phyloP scores from a whole-genome alignment of 176 grass and related monocot species.

The Themeda triandra region DNA sequence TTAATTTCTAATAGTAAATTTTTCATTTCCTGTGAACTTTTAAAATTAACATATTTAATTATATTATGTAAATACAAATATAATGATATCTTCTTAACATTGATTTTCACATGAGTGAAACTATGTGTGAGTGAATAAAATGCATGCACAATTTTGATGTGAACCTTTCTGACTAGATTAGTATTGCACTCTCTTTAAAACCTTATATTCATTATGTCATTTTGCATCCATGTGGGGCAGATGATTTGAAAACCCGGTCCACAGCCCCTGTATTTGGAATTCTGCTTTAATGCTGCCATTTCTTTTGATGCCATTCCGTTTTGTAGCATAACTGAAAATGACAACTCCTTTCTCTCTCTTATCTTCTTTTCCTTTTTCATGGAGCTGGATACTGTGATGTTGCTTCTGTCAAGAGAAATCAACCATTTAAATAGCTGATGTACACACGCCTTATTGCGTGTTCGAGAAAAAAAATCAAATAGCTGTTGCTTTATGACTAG shows the following conservation, averaged over 20 bases:
- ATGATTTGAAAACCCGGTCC: background rate
- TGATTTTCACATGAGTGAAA: background rate
- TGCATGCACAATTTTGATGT: background rate
- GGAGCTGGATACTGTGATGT: slow-evolving; percentile 17
- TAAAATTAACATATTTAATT: background rate
- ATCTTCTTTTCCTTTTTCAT: slow-evolving; percentile 32
- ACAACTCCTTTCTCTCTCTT: slow-evolving; percentile 36
- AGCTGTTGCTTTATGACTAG: background rate
- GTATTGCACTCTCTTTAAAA: background rate
- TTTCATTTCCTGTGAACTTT: background rate
- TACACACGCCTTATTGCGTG: background rate
- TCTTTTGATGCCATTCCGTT: slow-evolving; percentile 25
- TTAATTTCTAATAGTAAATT: background rate
- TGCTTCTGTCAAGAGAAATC: slow-evolving; percentile 35
- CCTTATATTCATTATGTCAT: slow-evolving; percentile 4
- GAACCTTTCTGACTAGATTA: background rate
- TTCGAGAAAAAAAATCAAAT: background rate
- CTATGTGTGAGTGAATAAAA: background rate
- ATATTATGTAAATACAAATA: background rate
- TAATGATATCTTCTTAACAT: background rate
- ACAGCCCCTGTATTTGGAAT: background rate
- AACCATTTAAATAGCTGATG: background rate
- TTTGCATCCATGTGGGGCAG: background rate
- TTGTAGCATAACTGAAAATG: slow-evolving; percentile 39
- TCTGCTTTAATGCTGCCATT: background rate